These are phyloP conservation scores for Nectriaceae sp. DNA, from an alignment of 2,329 filamentous ascomycete genomes.

Conservation along the genomic window DNA sequence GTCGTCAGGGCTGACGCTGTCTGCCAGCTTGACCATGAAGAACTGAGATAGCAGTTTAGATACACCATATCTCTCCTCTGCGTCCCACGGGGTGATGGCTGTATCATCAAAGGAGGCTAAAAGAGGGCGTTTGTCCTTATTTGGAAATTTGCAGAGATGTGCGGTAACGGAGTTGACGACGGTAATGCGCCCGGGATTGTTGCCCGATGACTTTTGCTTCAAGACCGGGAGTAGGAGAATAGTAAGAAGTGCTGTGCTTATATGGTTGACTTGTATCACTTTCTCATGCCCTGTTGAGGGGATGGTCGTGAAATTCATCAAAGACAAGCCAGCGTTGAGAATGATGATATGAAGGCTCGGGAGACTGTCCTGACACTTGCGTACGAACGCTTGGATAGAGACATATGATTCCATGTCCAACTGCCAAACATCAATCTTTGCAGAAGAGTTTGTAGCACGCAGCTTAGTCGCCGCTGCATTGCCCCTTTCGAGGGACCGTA, in stretches of 20 bases:
- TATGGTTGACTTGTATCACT: conserved; percentile 36
- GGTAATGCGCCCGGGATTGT: conserved; percentile 22
- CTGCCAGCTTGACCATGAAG: conserved; percentile 40
- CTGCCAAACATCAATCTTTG: conserved; percentile 25
- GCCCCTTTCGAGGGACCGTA: conserved; percentile 17
- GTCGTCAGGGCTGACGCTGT: conserved; percentile 35
- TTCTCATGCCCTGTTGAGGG: conserved; percentile 30
- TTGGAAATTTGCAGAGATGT: conserved; percentile 28
- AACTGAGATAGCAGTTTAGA: conserved; percentile 36
- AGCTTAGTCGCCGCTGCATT: conserved; percentile 14
- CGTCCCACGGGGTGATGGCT: conserved; percentile 19
- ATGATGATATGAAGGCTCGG: conserved; percentile 28
- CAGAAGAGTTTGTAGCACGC: neutral
- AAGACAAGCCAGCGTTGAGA: conserved; percentile 36
- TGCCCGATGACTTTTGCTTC: conserved; percentile 9
- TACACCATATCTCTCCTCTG: conserved; percentile 26
- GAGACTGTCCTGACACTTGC: conserved; percentile 15
- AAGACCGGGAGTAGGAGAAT: conserved; percentile 27
- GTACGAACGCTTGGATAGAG: conserved; percentile 21
- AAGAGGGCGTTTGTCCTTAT: conserved; percentile 25
- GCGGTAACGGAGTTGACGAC: conserved; percentile 33
- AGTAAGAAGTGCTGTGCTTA: conserved; percentile 31
- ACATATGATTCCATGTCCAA: conserved; percentile 29
- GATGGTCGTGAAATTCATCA: conserved; percentile 15
- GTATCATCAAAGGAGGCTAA: conserved; percentile 31